Evolutionary conservation across 805 yeast species (phyloP).

Genomic region (Candida xyloterini): DNA sequence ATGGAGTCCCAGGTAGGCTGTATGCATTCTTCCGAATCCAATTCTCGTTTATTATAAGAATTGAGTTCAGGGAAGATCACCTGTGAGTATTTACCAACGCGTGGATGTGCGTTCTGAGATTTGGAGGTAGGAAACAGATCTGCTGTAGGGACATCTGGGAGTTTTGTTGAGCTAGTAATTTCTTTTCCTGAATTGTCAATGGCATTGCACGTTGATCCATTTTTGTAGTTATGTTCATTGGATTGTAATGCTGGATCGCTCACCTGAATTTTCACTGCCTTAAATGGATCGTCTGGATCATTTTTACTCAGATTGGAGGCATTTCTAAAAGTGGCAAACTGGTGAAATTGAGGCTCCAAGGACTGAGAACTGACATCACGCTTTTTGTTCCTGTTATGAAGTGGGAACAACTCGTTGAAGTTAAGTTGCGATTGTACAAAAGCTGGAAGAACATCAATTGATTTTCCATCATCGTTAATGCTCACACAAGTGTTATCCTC

Average conservation of each 20-base stretch:
- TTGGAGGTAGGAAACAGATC: slow-evolving; percentile 1
- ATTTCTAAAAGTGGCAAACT: slow-evolving; percentile 16
- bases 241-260: slow-evolving; percentile 20
- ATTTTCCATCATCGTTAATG: slow-evolving; percentile 32
- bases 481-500: slow-evolving; percentile 39
- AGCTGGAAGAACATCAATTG: slow-evolving; percentile 31
- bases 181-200: slow-evolving; percentile 8
- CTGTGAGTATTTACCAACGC: slow-evolving; percentile 20
- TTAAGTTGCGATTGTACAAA: slow-evolving; percentile 17
- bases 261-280: slow-evolving; percentile 27
- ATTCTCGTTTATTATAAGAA: slow-evolving; percentile 5
- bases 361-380: slow-evolving; percentile 8
- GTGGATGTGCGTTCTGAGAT: slow-evolving; percentile 6
- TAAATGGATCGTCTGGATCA: slow-evolving; percentile 9
- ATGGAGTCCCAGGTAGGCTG: slow-evolving; percentile 9
- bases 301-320: slow-evolving; percentile 10
- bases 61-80: slow-evolving; percentile 19
- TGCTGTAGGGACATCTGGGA: slow-evolving; percentile 3
- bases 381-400: slow-evolving; percentile 1
- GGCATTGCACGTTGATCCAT: slow-evolving; percentile 15
- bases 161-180: slow-evolving; percentile 4
- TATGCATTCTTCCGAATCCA: slow-evolving; percentile 3
- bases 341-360: slow-evolving; percentile 18
- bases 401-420: slow-evolving; percentile 13
- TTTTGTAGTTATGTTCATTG: slow-evolving; percentile 20